Evolutionary conservation across 2,329 filamentous ascomycete species (phyloP), one percentile per base, ranked within the genome.

Genomic region (Septoria linicola): DNA sequence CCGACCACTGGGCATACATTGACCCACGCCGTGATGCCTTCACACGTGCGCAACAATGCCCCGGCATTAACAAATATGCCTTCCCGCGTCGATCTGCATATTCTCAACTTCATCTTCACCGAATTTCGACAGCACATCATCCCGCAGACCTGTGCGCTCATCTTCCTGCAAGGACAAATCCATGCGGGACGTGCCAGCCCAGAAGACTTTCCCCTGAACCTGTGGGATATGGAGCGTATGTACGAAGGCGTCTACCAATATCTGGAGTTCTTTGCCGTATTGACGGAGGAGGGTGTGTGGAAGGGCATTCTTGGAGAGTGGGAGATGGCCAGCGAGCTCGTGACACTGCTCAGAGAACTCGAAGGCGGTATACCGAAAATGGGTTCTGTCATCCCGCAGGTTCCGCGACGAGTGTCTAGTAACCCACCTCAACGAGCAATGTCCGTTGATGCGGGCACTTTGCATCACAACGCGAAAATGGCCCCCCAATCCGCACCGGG

Each of bases 141-240:
- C 3, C 92, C 92, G 0, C 91, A 96, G 66, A 96, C 90, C 13
- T 88, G 91, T 48, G 91, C 91, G n/a, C 77, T 96, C 31, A 96
- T 97, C 73, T 89, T 93, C 64, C 80, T 96, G 2, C 92, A 97
- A 72, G 88, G 89, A 13, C 87, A 96, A 66, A 95, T 96, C 27
- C 85, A 89, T 35, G 83, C 85, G 34, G 84, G 85, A 25, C 79
- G 84, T 50, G 83, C 85, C 13, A 81, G 92, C 54, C 84, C 89
- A 0, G 83, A 88, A 55, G 91, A 96, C 64, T 97, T 96, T 63
- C 92, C 92, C 0, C 84, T 96, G 1, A 95, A 97, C 63, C 80
- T 90, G 40, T 97, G 92, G 92, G 92, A 97, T 64, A 95, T 97
- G 87, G 92, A 97, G 68, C 83, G 92, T 11, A 92, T 95, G 52